Conservation (phyloP, 164 flowering plant genomes). For the Nymphaea colorata region DNA sequence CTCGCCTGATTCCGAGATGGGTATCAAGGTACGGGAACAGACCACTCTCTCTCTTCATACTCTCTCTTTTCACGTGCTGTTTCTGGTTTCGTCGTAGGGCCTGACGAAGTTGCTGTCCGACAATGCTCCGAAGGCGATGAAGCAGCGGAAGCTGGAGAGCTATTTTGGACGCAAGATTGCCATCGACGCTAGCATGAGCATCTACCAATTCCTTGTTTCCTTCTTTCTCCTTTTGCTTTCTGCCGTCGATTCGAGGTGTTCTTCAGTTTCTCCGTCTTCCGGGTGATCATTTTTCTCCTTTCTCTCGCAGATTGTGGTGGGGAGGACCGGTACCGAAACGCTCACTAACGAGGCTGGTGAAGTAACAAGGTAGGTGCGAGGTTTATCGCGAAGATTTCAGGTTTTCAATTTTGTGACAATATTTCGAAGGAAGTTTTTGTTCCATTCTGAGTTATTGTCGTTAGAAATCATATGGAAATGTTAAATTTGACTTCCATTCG, state of each 20-base stretch:
- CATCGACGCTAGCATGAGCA: conserved; percentile 98
- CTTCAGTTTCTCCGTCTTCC: neutral
- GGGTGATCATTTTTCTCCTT: neutral
- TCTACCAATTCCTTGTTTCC: conserved; percentile 87
- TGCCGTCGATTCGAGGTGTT: neutral
- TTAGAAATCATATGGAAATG: too few species aligned
- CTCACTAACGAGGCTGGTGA: conserved; percentile 97
- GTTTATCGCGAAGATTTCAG: neutral
- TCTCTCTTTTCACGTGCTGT: neutral
- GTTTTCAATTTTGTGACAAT: neutral
- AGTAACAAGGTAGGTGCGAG: conserved; percentile 60
- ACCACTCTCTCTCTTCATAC: neutral
- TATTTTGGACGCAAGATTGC: conserved; percentile 86
- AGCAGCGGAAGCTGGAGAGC: conserved; percentile 89
- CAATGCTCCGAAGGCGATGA: conserved; percentile 84
- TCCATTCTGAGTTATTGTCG: neutral
- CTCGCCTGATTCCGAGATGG: conserved; percentile 5
- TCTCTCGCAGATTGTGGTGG: conserved; percentile 78
- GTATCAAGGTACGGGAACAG: conserved; percentile 12
- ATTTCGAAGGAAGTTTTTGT: neutral
- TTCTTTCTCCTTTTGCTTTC: neutral
- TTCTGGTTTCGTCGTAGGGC: conserved; percentile 41
- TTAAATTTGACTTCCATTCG: too few species aligned
- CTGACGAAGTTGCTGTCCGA: conserved; percentile 90
- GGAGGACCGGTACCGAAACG: conserved; percentile 81